phyloP scores from a whole-genome alignment of 768 basidiomycete species.

The Phanerochaete carnosa region DNA sequence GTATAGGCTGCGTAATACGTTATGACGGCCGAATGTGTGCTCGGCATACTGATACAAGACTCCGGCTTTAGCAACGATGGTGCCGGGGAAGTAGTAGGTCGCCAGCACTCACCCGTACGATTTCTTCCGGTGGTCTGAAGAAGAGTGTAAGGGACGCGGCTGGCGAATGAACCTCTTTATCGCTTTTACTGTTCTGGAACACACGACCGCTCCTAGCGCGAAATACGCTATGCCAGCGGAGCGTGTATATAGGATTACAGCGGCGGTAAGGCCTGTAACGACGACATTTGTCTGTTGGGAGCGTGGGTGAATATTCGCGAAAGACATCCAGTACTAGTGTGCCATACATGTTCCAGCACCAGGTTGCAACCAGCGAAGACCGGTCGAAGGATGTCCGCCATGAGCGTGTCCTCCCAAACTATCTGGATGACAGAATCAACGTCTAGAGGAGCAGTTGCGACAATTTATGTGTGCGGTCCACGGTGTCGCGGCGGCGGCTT shows the following conservation, averaged over 20 bases:
- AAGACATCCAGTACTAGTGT: not conserved
- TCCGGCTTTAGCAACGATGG: not conserved
- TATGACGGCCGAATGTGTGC: slow-evolving; percentile 74
- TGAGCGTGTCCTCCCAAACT: not conserved
- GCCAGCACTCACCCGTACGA: slow-evolving; percentile 61
- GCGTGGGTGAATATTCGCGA: not conserved
- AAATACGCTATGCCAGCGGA: slow-evolving; percentile 65
- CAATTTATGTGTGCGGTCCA: too few species aligned
- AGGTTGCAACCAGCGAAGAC: not conserved
- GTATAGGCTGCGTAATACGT: slow-evolving; percentile 63
- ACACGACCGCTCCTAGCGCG: slow-evolving; percentile 50
- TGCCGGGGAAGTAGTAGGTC: not conserved
- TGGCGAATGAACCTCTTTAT: slow-evolving; percentile 62
- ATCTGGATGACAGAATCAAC: too few species aligned
- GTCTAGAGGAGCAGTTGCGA: too few species aligned
- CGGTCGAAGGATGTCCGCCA: not conserved
- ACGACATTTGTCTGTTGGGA: slow-evolving; percentile 51
- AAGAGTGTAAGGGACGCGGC: slow-evolving; percentile 48
- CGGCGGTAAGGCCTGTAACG: slow-evolving; percentile 49
- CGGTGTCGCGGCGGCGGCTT: too few species aligned
- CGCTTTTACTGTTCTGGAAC: slow-evolving; percentile 55
- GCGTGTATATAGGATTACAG: slow-evolving; percentile 52
- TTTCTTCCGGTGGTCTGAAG: slow-evolving; percentile 39
- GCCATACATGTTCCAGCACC: slow-evolving; percentile 7
- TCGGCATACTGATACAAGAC: slow-evolving; percentile 62